Conservation (phyloP, 1,284 basidiomycete genomes). For the Neolentinus lepideus region DNA sequence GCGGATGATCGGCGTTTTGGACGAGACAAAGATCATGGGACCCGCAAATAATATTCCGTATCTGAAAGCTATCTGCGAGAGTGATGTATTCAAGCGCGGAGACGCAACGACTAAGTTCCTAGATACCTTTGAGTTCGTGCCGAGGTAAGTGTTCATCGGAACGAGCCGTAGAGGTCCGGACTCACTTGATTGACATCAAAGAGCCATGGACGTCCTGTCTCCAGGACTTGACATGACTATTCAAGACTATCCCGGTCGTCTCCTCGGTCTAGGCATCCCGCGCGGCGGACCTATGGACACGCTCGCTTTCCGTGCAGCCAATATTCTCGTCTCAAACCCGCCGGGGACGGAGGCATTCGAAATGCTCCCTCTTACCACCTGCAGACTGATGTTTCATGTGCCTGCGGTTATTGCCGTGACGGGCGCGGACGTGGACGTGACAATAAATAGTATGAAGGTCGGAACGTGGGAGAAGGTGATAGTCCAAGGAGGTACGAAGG, state of each 20-base stretch:
- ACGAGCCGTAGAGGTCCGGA: not conserved
- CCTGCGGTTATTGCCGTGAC: constrained; percentile 49
- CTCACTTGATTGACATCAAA: constrained; percentile 18
- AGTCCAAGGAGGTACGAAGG: constrained; percentile 35
- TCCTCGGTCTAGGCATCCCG: constrained; percentile 54
- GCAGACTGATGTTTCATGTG: constrained; percentile 35
- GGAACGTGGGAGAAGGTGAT: constrained; percentile 43
- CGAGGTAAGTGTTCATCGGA: constrained; percentile 28
- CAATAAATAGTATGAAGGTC: constrained; percentile 31
- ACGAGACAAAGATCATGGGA: constrained; percentile 33
- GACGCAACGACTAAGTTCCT: constrained; percentile 51
- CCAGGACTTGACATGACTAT: constrained; percentile 55
- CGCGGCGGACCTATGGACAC: constrained; percentile 64
- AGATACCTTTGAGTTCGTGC: constrained; percentile 33
- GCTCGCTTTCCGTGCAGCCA: constrained; percentile 51
- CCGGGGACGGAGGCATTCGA: constrained; percentile 52
- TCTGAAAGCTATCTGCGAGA: constrained; percentile 36
- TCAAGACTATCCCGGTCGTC: constrained; percentile 59
- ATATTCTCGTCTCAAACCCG: constrained; percentile 54
- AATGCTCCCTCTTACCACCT: constrained; percentile 24
- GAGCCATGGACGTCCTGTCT: constrained; percentile 49
- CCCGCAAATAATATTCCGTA: constrained; percentile 54
- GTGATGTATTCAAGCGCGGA: constrained; percentile 35
- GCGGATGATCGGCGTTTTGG: constrained; percentile 29
- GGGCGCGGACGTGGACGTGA: constrained; percentile 39